Conservation (phyloP, 1,284 basidiomycete species). For the Microbotryum scabiosae region DNA sequence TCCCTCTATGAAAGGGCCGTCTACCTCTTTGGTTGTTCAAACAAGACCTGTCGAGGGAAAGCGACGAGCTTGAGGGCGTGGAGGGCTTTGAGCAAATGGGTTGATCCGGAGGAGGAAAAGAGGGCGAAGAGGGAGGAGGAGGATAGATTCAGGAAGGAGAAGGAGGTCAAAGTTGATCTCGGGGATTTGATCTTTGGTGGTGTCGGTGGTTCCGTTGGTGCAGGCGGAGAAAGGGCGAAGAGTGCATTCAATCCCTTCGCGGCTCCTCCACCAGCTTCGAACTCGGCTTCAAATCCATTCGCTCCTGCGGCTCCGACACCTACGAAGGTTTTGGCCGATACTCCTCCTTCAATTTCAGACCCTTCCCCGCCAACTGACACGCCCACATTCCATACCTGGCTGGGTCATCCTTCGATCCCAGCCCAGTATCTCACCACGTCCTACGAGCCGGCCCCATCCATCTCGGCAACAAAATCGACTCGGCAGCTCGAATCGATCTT, state of each 20-base stretch:
- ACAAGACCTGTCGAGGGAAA: conserved; percentile 58
- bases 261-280: background rate
- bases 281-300: conserved; percentile 1
- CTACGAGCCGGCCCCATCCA: conserved; percentile 21
- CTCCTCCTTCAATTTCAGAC: background rate
- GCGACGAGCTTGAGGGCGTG: conserved; percentile 47
- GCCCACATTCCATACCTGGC: background rate
- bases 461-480: conserved; percentile 7
- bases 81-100: conserved; percentile 17
- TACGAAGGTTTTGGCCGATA: background rate
- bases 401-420: background rate
- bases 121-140: conserved; percentile 5
- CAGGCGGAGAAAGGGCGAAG: background rate
- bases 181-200: conserved; percentile 28
- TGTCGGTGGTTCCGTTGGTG: background rate
- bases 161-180: conserved; percentile 14
- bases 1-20: conserved; percentile 69
- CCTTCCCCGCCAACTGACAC: background rate
- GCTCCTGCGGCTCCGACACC: background rate
- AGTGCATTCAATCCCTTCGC: conserved; percentile 19
- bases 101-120: conserved; percentile 14
- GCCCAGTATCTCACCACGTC: conserved; percentile 31
- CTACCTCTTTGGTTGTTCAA: conserved; percentile 69
- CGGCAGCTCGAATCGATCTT: conserved; percentile 5
- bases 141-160: conserved; percentile 5